Evolutionary conservation across 2,329 filamentous ascomycete genomes (phyloP).

Genomic region (Calonectria montana): DNA sequence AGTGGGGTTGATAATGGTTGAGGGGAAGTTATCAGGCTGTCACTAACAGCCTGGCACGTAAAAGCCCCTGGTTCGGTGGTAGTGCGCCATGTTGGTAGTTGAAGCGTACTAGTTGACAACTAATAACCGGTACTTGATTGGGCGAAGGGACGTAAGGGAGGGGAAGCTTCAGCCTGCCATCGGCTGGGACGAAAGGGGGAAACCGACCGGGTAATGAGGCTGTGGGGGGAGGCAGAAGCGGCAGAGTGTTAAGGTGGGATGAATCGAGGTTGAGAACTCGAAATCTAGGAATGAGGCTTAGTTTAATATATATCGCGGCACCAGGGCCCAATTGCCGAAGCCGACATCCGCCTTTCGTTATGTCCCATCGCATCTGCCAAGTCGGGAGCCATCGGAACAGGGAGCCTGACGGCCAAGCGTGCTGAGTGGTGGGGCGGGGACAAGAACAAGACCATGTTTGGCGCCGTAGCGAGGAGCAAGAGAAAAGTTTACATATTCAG

Average conservation of each 20-base stretch:
- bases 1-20: not conserved
- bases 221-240: not conserved
- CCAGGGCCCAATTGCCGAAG: slow-evolving; percentile 1
- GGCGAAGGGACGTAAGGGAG: not conserved
- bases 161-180: not conserved
- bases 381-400: slow-evolving; percentile 38
- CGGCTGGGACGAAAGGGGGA: not conserved
- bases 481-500: not conserved
- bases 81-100: slow-evolving; percentile 8
- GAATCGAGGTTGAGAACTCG: not conserved
- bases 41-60: slow-evolving; percentile 21
- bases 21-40: not conserved
- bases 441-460: not conserved
- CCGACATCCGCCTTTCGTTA: not conserved
- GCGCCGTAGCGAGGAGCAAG: not conserved
- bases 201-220: not conserved
- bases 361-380: not conserved
- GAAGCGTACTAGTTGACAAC: not conserved
- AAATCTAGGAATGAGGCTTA: slow-evolving; percentile 2
- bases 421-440: not conserved
- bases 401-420: not conserved
- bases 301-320: not conserved
- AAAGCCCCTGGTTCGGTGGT: slow-evolving; percentile 23
- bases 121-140: not conserved
- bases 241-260: not conserved